A percentile compares a stretch with the other conserved stretches of the same genome.
Evolutionary conservation across 768 basidiomycete species (phyloP).

Genomic region (Mycena alexandri): DNA sequence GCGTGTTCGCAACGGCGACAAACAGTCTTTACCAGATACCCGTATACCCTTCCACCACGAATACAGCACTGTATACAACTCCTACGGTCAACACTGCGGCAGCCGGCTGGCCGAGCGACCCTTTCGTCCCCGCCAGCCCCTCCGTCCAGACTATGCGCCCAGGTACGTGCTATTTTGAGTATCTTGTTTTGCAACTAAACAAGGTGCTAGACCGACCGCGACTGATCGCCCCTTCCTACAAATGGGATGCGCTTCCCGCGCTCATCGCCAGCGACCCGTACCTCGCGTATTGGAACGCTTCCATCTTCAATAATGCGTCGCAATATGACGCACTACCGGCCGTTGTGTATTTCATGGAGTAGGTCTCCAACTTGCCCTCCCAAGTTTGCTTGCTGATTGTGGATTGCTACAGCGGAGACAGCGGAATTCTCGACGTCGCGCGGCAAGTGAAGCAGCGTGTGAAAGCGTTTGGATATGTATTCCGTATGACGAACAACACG

Average conservation of each 20-base stretch:
- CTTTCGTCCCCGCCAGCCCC: constrained; percentile 77
- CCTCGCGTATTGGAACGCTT: constrained; percentile 88
- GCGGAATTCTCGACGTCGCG: constrained; percentile 92
- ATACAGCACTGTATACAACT: constrained; percentile 74
- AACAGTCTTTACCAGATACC: constrained; percentile 85
- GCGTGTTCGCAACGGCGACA: constrained; percentile 82
- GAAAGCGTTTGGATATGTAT: constrained; percentile 94
- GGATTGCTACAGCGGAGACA: constrained; percentile 60
- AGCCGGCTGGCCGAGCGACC: constrained; percentile 79
- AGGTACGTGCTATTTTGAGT: background rate
- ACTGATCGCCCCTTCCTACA: constrained; percentile 91
- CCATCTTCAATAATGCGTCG: constrained; percentile 91
- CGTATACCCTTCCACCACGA: constrained; percentile 90
- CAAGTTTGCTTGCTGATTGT: background rate
- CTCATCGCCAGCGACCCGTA: constrained; percentile 90
- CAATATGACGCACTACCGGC: constrained; percentile 73
- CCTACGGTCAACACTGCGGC: constrained; percentile 76
- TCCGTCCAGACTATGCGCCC: constrained; percentile 68
- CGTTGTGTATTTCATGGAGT: constrained; percentile 78
- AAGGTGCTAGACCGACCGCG: constrained; percentile 81
- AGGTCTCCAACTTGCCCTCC: background rate
- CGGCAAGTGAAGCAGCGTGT: constrained; percentile 91
- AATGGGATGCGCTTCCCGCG: constrained; percentile 85
- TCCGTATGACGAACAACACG: constrained; percentile 91
- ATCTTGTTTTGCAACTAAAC: background rate